phyloP scores from a whole-genome alignment of 768 basidiomycete genomes.

The Psilocybe tampanensis region DNA sequence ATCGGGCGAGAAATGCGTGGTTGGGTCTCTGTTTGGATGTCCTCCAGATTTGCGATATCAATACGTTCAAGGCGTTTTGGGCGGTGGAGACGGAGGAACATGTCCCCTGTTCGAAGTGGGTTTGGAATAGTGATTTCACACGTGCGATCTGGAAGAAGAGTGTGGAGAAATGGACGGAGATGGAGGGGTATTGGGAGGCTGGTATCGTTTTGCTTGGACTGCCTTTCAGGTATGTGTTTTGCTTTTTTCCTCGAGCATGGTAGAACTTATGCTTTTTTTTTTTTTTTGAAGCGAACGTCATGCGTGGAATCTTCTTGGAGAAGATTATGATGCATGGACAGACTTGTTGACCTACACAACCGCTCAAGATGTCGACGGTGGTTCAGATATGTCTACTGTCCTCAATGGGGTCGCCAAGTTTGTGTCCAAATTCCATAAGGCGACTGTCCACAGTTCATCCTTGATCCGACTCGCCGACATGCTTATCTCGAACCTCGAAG shows the following conservation, averaged over 20 bases:
- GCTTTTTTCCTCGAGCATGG: conserved; percentile 2
- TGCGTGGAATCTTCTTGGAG: conserved; percentile 54
- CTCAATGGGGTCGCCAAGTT: conserved; percentile 57
- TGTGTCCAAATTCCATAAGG: conserved; percentile 39
- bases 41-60: conserved; percentile 46
- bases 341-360: conserved; percentile 51
- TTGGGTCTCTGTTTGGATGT: conserved; percentile 60
- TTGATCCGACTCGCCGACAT: conserved; percentile 62
- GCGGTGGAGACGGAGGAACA: conserved; percentile 27
- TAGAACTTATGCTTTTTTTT: background rate
- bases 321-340: conserved; percentile 65
- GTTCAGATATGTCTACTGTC: conserved; percentile 51
- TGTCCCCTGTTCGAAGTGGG: conserved; percentile 32
- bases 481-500: conserved; percentile 56
- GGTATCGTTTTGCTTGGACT: conserved; percentile 54
- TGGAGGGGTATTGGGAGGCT: conserved; percentile 55
- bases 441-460: conserved; percentile 29
- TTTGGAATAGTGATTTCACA: conserved; percentile 44
- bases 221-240: conserved; percentile 73
- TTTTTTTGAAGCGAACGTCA: conserved; percentile 33
- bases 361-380: conserved; percentile 62
- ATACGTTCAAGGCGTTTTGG: conserved; percentile 60
- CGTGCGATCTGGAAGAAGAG: conserved; percentile 59
- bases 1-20: conserved; percentile 58
- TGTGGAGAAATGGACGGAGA: conserved; percentile 55